Evolutionary conservation across 139 green algal genomes (phyloP), one percentile per base, ranked within the genome.

Genomic region (Mesostigma viride): DNA sequence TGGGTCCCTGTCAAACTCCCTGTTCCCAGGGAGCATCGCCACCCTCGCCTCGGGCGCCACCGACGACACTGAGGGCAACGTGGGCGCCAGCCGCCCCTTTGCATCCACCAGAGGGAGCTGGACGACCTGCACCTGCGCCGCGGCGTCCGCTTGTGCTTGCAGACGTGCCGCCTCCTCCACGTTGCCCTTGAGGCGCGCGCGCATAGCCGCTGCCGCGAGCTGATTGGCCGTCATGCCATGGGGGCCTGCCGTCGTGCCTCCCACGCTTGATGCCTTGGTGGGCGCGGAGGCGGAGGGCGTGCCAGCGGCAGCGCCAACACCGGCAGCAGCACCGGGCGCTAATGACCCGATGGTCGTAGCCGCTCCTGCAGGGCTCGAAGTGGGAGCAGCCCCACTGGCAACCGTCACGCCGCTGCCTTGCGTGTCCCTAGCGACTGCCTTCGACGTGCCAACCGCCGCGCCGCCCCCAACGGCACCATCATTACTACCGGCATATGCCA

Each of bases 31-130:
- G 86, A 60, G 51, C 36, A 11, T 11, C 36, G 6, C 36, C 36
- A 11, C 36, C 6, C 6, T 11, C 36, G 36, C 36, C 36, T 6
- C 36, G 6, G 36, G 6, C 36, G 36, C 36, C 36, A 11, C 36
- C 36, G 36, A 6, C 36, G 36, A 6, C 8, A 6, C 30, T 6
- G 8, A 6, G 6, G 56, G 6, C 30, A 34, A 6, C 56, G 6
- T 11, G 22, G 20, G 11, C 11, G 78, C 72, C 0, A 87, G 83
- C 6, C 83, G 69, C 1, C 91, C 91, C 2, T 70, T 3, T 0
- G 75, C 79, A 51, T 95, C 86, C 35, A 96, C 71, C 51, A 89
- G 36, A 0, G 90, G 75, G 14, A 81, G 60, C 26, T 34, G 5
- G 2, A 77, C 71, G 14, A 77, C 71, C 33, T 77, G 51, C 30